Base-by-base conservation (phyloP, 2,329 filamentous ascomycete genomes). In the Colletotrichum filicis region DNA sequence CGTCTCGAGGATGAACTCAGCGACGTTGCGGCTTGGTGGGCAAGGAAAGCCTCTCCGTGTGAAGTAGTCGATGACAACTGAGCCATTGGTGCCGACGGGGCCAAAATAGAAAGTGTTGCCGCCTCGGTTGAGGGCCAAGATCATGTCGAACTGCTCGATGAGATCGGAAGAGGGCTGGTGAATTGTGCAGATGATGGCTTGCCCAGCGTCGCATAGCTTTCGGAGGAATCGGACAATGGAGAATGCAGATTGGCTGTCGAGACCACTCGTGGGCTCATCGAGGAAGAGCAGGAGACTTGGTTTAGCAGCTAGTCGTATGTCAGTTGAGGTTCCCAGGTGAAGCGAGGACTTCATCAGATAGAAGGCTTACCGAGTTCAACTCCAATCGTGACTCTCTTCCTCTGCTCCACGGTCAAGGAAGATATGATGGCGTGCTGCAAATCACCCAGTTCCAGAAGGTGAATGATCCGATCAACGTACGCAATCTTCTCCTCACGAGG, bases 71-170 rank as follows among this genome's bases (percentile, higher is more conserved):
- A 73, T 26, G 8, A 94, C 90, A 16, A 88, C 87, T 4, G 86
- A 83, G 5, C 92, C 92, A 55, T 92, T 90, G n/a, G 92, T 85
- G 67, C 92, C 93, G 14, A 94, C 89, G 0, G 91, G 88, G 0
- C 93, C 93, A 71, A 94, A 94, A 81, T 94, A 95, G 81, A 93
- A 93, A 0, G 90, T 92, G 78, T 92, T 92, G 24, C 91, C 92
- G 19, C 91, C 91, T 0, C 88, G 91, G 76, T 92, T 92, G 37
- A 94, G 85, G 2, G 91, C 90, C 1, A 94, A 86, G 22, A 94
- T 90, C 88, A 92, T 92, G 79, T 94, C 92, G 80, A 94, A 94
- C 78, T 94, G 88, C 77, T 92, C 89, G 11, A 90, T 90, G 14
- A 90, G 85, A 69, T 85, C 89, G 12, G 86, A 83, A 0, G 90